A percentile compares a stretch with the other conserved stretches of the same genome.
Conservation (phyloP, 805 yeast genomes). For the Yarrowia sp. region DNA sequence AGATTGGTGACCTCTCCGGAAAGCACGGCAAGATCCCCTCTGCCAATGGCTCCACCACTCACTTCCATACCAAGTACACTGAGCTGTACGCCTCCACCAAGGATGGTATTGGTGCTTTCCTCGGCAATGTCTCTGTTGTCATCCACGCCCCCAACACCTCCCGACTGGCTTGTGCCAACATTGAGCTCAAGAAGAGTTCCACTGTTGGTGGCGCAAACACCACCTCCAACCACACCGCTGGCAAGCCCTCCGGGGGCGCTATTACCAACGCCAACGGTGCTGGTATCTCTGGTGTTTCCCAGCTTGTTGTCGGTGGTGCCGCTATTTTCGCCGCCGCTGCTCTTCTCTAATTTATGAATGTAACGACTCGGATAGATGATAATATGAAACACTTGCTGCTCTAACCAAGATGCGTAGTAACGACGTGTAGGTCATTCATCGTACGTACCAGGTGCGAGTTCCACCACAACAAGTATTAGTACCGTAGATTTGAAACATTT, state of each 20-base stretch:
- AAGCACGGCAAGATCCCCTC: constrained; percentile 71
- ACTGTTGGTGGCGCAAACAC: neutral
- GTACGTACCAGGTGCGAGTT: too few species aligned
- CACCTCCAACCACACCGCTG: neutral
- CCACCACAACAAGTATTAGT: too few species aligned
- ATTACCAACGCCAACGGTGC: constrained; percentile 19
- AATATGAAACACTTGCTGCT: neutral
- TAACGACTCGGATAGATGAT: constrained; percentile 17
- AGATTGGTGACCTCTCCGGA: constrained; percentile 74
- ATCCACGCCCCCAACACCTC: constrained; percentile 56
- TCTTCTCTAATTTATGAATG: constrained; percentile 16
- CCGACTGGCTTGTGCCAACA: constrained; percentile 62
- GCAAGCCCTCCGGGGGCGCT: neutral
- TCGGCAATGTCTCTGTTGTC: constrained; percentile 45
- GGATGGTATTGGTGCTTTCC: constrained; percentile 51
- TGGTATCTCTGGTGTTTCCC: constrained; percentile 10
- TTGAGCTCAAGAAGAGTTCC: constrained; percentile 32
- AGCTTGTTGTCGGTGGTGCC: constrained; percentile 10
- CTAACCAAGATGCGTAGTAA: neutral
- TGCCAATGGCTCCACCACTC: constrained; percentile 37
- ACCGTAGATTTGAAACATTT: too few species aligned
- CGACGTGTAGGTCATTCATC: too few species aligned
- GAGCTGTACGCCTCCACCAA: constrained; percentile 67
- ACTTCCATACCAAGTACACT: constrained; percentile 52
- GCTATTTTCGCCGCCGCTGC: constrained; percentile 22